These are phyloP conservation scores for Clavariopsis aquatica DNA, from an alignment of 495 filamentous ascomycete species.

Conservation along the genomic window DNA sequence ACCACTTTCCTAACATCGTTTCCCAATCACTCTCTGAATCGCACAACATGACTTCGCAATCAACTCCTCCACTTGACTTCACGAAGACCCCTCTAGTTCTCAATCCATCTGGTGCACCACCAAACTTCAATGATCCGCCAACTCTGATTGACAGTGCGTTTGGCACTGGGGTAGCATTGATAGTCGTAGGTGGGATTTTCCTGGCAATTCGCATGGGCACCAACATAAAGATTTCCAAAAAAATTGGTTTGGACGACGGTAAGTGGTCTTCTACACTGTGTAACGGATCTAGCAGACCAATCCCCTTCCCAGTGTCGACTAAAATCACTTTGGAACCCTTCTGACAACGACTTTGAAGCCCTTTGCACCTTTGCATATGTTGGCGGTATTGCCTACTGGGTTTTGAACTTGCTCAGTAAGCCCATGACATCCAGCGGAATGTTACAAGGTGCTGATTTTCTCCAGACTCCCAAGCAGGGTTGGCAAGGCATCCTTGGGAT, in stretches of 20 bases:
- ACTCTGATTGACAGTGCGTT: neutral
- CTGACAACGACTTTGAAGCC: too few species aligned
- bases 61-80: neutral
- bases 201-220: neutral
- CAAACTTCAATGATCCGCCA: neutral
- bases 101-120: neutral
- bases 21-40: neutral
- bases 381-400: neutral
- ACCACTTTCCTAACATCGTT: too few species aligned
- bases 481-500: neutral
- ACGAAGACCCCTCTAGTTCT: neutral
- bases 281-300: too few species aligned
- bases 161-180: neutral
- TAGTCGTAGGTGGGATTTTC: neutral
- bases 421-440: too few species aligned
- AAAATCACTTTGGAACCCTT: too few species aligned
- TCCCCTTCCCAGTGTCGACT: neutral
- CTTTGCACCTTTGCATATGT: neutral
- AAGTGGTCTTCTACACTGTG: too few species aligned
- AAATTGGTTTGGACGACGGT: neutral
- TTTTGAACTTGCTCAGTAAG: neutral
- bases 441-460: too few species aligned
- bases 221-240: neutral
- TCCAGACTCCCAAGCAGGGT: neutral
- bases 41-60: neutral